Conservation (phyloP, 2,329 filamentous ascomycete species). For the Polychaeton citri region DNA sequence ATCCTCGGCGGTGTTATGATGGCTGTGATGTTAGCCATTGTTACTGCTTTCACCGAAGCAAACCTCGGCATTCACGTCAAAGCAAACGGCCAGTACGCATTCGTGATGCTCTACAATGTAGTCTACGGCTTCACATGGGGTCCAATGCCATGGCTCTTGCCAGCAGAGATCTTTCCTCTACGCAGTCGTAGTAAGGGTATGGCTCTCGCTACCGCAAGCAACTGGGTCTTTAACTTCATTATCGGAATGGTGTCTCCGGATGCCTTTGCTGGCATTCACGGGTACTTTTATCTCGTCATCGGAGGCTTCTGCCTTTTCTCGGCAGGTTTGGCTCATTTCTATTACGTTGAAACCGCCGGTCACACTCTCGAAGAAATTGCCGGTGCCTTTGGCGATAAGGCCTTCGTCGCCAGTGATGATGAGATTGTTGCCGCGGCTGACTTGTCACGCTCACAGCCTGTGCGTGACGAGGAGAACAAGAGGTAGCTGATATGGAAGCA, state of each 20-base stretch:
- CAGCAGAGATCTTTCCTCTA: conserved; percentile 84
- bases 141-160: conserved; percentile 90
- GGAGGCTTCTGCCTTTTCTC: conserved; percentile 29
- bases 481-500: too few relatives aligned
- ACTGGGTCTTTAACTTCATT: conserved; percentile 86
- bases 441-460: too few relatives aligned
- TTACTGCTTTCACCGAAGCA: conserved; percentile 68
- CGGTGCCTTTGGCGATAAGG: conserved; percentile 28
- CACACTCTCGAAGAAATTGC: conserved; percentile 28
- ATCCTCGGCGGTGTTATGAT: conserved; percentile 77
- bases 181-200: conserved; percentile 93
- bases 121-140: conserved; percentile 91
- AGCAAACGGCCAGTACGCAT: conserved; percentile 69
- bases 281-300: conserved; percentile 31
- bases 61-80: conserved; percentile 66
- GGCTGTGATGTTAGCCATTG: conserved; percentile 68
- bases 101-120: conserved; percentile 94
- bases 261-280: conserved; percentile 28
- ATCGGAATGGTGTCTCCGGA: conserved; percentile 30
- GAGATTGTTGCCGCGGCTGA: conserved; percentile 5
- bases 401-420: conserved; percentile 19
- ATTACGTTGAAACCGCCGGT: conserved; percentile 29
- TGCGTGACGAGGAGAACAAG: too few relatives aligned
- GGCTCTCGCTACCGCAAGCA: conserved; percentile 82
- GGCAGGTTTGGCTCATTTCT: conserved; percentile 24